phyloP scores from a whole-genome alignment of 441 rosid species.

The Hypseocharis bilobata region DNA sequence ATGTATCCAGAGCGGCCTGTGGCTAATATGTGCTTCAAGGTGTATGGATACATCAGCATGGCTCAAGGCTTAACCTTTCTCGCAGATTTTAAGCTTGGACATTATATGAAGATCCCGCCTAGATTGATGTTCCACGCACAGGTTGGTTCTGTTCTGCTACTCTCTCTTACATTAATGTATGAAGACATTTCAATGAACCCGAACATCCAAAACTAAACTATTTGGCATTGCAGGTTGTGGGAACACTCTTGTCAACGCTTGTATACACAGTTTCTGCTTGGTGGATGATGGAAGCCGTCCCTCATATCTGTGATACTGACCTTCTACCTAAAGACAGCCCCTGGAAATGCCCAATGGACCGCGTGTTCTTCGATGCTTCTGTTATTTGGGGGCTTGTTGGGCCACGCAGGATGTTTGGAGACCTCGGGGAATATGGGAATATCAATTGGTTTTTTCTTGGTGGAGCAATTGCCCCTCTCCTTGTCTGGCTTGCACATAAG shows the following conservation, averaged over 20 bases:
- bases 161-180: too few species aligned
- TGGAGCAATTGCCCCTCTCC: slow-evolving; percentile 60
- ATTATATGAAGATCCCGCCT: slow-evolving; percentile 64
- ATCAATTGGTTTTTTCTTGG: slow-evolving; percentile 77
- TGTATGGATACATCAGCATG: slow-evolving; percentile 57
- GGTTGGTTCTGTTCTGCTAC: slow-evolving; percentile 22
- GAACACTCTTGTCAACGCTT: slow-evolving; percentile 68
- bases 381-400: slow-evolving; percentile 84
- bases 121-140: slow-evolving; percentile 56
- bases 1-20: slow-evolving; percentile 52
- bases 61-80: slow-evolving; percentile 51
- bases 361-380: slow-evolving; percentile 79
- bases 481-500: slow-evolving; percentile 59
- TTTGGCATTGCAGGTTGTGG: slow-evolving; percentile 38
- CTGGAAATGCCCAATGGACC: slow-evolving; percentile 73
- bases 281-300: slow-evolving; percentile 63
- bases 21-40: slow-evolving; percentile 56
- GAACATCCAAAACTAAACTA: neutral
- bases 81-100: slow-evolving; percentile 61
- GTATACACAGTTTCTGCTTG: slow-evolving; percentile 62
- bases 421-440: slow-evolving; percentile 47
- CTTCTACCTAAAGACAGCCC: slow-evolving; percentile 46
- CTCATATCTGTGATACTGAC: slow-evolving; percentile 46
- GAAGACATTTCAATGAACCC: too few species aligned
- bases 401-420: slow-evolving; percentile 61